Base-by-base conservation (phyloP, 305 asterid genomes). In the Fraxinus latifolia region DNA sequence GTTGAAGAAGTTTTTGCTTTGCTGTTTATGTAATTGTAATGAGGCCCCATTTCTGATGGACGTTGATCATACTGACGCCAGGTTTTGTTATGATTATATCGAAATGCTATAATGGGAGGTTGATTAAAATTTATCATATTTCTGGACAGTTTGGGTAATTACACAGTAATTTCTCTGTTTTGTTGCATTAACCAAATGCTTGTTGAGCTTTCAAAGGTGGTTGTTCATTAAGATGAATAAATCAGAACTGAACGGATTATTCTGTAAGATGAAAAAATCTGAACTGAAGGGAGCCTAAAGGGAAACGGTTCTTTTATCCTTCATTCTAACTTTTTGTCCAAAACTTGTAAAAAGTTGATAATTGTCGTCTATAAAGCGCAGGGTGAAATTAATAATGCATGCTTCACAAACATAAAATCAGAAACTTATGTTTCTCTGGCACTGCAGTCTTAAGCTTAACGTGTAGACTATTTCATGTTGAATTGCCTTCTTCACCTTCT, bases 121-220 rank as follows among this genome's bases (percentile, higher is more conserved):
- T 1, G 9, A 23, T 21, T 27, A 14, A 14, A 27, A 31, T 15
- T 14, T 5, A 14, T 27, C 11, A 68, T 34, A 44, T 65, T 76
- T 9, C n/a, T 62, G 12, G 62, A 29, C 21, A 55, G 23, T 65
- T 21, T 55, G 27, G 27, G 72, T 72, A 72, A 74, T 32, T 74
- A 34, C 2, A 1, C 70, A 9, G 71, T 39, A 53, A 47, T 14
- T 73, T 3, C 32, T 53, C 25, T 29, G 53, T 50, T 72, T 72
- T 25, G 73, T 27, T 65, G 37, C 37, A 34, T 34, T 34, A 34
- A 65, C 39, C 17, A 77, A 72, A 80, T 36, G 31, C 5, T 71
- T 5, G 32, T 74, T 17, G 37, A 55, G 75, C 58, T 53, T 50
- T 80, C 65, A 19, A 53, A 80, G 71, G 55, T 80, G 53, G 34